Base-by-base conservation (phyloP, 2,329 filamentous ascomycete species). In the Myotisia sp. region DNA sequence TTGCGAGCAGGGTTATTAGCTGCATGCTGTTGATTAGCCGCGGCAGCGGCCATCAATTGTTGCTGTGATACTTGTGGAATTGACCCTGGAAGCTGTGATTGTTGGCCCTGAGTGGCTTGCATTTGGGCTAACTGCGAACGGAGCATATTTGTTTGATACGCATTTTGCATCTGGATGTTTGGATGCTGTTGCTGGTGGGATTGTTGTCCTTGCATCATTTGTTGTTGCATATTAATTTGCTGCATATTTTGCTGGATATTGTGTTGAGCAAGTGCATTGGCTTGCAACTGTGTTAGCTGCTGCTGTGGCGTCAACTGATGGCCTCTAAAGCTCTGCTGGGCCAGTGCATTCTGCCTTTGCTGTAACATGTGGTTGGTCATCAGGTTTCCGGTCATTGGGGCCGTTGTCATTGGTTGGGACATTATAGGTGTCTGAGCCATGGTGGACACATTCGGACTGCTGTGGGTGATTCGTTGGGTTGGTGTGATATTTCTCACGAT, bases 401-500 rank as follows among this genome's bases (percentile, higher is more conserved):
- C 57, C 20, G 42, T 44, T 42, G 58, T 55, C 47, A 62, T 59
- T 12, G 48, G 50, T 50, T 51, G 60, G 47, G 44, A 58, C 56
- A 64, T 60, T 29, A 63, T 55, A 6, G 63, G 61, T 2, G 59
- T 64, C 39, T 56, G 53, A 24, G 56, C 54, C 46, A 61, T 56
- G 18, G 54, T 55, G 9, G 56, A 52, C 21, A 52, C 53, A 26
- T 51, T 56, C 7, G 63, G 63, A 43, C 63, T 66, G 27, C 56
- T 59, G 36, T 64, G 62, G 17, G 48, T 50, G 50, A 65, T 61
- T 1, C 61, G 54, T 43, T 64, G 60, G 8, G 54, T 60, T 4
- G 62, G 62, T 7, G 62, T 65, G 4, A 55, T 58, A 41, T 65
- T 62, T 34, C 60, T 55, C 53, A 65, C 60, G 5, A 62, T 52